Percentiles rank a stretch among this genome's conserved stretches.
These are phyloP conservation scores for Candida golubevii DNA, from an alignment of 805 yeast genomes.

Conservation along the genomic window DNA sequence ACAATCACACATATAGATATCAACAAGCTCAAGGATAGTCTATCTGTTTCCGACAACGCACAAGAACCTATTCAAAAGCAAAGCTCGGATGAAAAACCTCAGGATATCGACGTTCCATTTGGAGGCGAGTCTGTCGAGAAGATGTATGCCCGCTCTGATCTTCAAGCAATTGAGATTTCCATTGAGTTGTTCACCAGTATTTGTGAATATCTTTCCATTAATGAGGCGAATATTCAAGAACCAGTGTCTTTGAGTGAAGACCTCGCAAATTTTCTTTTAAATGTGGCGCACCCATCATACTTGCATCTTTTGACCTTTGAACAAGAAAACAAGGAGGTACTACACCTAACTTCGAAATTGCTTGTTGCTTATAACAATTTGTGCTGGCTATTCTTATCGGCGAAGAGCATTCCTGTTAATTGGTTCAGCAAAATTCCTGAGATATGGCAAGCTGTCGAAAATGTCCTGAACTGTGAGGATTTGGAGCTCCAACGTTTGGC, in stretches of 20 bases:
- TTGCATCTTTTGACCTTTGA: slow-evolving; percentile 37
- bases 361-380: slow-evolving; percentile 69
- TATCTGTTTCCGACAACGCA: slow-evolving; percentile 30
- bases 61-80: slow-evolving; percentile 28
- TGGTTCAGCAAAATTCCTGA: slow-evolving; percentile 34
- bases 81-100: slow-evolving; percentile 12
- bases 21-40: slow-evolving; percentile 6
- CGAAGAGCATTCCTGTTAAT: slow-evolving; percentile 27
- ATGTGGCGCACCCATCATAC: slow-evolving; percentile 27
- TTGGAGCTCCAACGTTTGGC: slow-evolving; percentile 28
- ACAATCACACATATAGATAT: slow-evolving; percentile 28
- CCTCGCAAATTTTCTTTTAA: slow-evolving; percentile 19
- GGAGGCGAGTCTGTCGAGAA: slow-evolving; percentile 34
- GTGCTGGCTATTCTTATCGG: slow-evolving; percentile 49
- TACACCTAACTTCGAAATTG: slow-evolving; percentile 49
- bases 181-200: slow-evolving; percentile 75
- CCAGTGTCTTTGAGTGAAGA: slow-evolving; percentile 21
- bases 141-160: slow-evolving; percentile 43
- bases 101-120: slow-evolving; percentile 23
- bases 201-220: slow-evolving; percentile 51
- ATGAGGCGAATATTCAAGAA: slow-evolving; percentile 20
- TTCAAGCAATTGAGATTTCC: slow-evolving; percentile 64
- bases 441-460: slow-evolving; percentile 28
- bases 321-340: slow-evolving; percentile 20
- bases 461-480: slow-evolving; percentile 13